A percentile compares a stretch with the other conserved stretches of the same genome.
Evolutionary conservation across 352 stramenopile species (phyloP).

Genomic region (Phytophthora multivora): DNA sequence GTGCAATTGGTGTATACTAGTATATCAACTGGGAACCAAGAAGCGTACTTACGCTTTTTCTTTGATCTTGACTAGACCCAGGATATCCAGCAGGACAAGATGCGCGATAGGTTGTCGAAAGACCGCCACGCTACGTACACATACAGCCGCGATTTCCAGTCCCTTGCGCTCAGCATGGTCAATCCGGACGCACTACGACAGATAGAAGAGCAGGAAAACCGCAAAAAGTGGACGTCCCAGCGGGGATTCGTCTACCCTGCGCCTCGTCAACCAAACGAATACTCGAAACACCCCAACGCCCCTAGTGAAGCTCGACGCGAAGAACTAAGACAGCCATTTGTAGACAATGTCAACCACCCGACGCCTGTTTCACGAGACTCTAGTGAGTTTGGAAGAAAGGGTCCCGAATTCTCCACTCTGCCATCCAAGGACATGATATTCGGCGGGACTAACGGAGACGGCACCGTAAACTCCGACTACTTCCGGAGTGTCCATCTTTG

Average conservation of each 20-base stretch:
- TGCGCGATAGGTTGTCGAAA: constrained; percentile 62
- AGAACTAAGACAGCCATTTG: constrained; percentile 81
- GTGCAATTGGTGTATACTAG: constrained; percentile 2
- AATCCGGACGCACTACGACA: constrained; percentile 67
- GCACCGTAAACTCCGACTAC: constrained; percentile 68
- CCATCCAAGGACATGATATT: constrained; percentile 90
- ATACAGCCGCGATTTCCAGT: constrained; percentile 89
- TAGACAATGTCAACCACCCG: constrained; percentile 82
- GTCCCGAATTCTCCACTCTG: constrained; percentile 74
- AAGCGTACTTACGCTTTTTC: constrained; percentile 1
- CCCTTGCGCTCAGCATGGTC: constrained; percentile 80
- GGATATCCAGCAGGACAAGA: constrained; percentile 82
- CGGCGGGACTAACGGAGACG: constrained; percentile 80
- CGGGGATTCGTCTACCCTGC: constrained; percentile 89
- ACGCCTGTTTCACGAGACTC: constrained; percentile 59
- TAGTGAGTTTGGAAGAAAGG: constrained; percentile 6
- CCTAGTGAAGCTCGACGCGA: constrained; percentile 82
- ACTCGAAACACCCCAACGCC: constrained; percentile 67
- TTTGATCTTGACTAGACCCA: constrained; percentile 52
- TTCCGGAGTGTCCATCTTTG: constrained; percentile 89
- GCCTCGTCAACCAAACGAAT: constrained; percentile 67
- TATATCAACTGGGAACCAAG: background rate
- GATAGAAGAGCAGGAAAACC: constrained; percentile 48
- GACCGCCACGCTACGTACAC: constrained; percentile 66
- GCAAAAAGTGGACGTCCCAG: constrained; percentile 82